Conservation (phyloP, 2,329 filamentous ascomycete species). For the Exophiala lecanii-corni region DNA sequence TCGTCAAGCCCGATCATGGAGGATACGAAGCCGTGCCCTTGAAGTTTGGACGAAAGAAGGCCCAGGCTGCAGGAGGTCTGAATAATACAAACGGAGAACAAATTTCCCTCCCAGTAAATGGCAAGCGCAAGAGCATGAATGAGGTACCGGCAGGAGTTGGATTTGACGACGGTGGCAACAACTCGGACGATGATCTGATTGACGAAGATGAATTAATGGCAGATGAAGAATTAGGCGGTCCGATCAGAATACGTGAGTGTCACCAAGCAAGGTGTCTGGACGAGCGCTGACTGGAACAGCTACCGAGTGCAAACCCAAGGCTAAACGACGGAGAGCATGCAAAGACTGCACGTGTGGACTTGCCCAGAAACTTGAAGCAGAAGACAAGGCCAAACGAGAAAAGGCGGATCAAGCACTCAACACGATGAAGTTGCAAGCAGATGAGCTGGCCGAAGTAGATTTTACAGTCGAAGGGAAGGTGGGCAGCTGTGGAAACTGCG, state of each 20-base stretch:
- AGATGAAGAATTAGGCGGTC: slow-evolving; percentile 74
- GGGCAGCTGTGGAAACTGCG: slow-evolving; percentile 90
- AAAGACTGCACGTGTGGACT: slow-evolving; percentile 98
- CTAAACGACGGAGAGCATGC: slow-evolving; percentile 85
- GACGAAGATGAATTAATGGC: slow-evolving; percentile 85
- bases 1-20: slow-evolving; percentile 67
- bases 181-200: slow-evolving; percentile 76
- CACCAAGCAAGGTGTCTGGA: not conserved
- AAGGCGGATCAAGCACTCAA: slow-evolving; percentile 56
- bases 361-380: slow-evolving; percentile 76
- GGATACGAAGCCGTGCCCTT: slow-evolving; percentile 56
- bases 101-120: slow-evolving; percentile 30
- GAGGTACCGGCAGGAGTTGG: slow-evolving; percentile 56
- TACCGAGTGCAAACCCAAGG: slow-evolving; percentile 78
- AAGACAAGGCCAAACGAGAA: slow-evolving; percentile 66
- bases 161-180: slow-evolving; percentile 61
- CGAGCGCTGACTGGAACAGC: slow-evolving; percentile 48
- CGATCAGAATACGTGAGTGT: slow-evolving; percentile 48
- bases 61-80: slow-evolving; percentile 26
- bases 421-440: slow-evolving; percentile 61
- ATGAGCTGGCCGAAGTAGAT: slow-evolving; percentile 85
- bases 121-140: slow-evolving; percentile 38
- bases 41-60: slow-evolving; percentile 60
- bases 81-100: slow-evolving; percentile 7
- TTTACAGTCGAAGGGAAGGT: slow-evolving; percentile 98